Percentiles rank a stretch among this genome's conserved stretches.
These are phyloP conservation scores for Amesomyces nigricolor DNA, from an alignment of 2,329 filamentous ascomycete genomes.

Conservation along the genomic window DNA sequence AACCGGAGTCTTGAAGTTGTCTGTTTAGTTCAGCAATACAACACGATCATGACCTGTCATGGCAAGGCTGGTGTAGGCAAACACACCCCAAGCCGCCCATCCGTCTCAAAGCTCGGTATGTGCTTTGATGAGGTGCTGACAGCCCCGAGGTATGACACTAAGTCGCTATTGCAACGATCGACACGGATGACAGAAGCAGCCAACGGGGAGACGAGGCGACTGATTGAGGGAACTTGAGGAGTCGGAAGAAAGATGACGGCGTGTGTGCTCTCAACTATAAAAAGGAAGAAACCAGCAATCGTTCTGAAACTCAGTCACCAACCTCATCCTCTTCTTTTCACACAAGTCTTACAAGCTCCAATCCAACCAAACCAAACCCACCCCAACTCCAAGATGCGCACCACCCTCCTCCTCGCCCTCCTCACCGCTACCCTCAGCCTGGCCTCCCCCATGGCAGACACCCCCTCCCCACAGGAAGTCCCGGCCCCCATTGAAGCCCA, in stretches of 20 bases:
- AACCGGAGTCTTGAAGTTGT: background rate
- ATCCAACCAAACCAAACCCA: background rate
- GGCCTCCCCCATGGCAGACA: background rate
- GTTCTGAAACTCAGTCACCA: background rate
- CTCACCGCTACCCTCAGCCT: constrained; percentile 6
- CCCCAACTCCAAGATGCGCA: constrained; percentile 1
- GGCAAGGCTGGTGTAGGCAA: background rate
- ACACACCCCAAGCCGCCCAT: too few species aligned
- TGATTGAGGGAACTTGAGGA: too few species aligned
- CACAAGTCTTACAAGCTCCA: background rate
- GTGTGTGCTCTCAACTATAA: background rate
- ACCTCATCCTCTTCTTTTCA: background rate
- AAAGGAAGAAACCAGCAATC: background rate
- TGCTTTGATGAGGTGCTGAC: background rate
- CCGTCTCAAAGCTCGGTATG: too few species aligned
- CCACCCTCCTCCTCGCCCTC: constrained; percentile 4
- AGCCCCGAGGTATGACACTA: background rate
- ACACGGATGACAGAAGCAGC: background rate
- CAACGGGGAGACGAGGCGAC: background rate
- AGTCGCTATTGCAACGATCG: background rate
- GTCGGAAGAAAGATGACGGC: background rate
- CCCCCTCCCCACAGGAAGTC: background rate
- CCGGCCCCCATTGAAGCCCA: background rate
- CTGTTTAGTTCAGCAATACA: background rate
- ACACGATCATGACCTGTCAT: background rate